These are phyloP conservation scores for Rhododendron ovatum DNA, from an alignment of 148 eudicot species.

Conservation along the genomic window DNA sequence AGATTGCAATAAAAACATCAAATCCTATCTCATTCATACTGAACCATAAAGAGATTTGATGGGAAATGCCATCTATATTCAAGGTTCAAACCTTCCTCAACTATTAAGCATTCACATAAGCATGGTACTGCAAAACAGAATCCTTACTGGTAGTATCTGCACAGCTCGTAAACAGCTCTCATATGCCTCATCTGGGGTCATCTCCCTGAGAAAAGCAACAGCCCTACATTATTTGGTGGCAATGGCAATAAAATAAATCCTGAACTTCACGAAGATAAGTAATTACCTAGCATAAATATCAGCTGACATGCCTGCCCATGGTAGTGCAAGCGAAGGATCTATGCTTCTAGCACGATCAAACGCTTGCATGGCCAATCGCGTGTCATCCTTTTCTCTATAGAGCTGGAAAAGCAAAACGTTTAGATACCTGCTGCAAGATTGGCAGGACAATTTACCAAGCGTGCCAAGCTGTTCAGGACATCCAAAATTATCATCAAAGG, in stretches of 20 bases:
- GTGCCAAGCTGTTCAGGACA: not conserved
- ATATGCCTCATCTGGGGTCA: constrained; percentile 73
- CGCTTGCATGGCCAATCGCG: constrained; percentile 69
- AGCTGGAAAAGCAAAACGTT: constrained; percentile 46
- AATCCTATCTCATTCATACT: not conserved
- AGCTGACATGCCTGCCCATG: constrained; percentile 99
- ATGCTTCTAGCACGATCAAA: constrained; percentile 98
- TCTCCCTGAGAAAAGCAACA: constrained; percentile 38
- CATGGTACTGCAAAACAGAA: constrained; percentile 10
- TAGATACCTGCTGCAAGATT: constrained; percentile 9
- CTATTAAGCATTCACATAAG: not conserved
- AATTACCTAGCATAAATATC: constrained; percentile 60
- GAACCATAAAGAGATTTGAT: not conserved
- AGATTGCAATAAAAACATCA: constrained; percentile 1
- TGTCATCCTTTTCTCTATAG: constrained; percentile 67
- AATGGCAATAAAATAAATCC: not conserved
- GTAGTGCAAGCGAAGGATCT: constrained; percentile 96
- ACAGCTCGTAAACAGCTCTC: constrained; percentile 95
- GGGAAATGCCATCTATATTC: not conserved
- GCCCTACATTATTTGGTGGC: not conserved
- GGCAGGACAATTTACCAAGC: constrained; percentile 8
- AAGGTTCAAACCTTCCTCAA: not conserved
- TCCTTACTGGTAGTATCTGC: constrained; percentile 79
- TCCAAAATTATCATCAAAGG: not conserved
- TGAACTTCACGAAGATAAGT: not conserved